A percentile compares a stretch with the other conserved stretches of the same genome.
These are phyloP conservation scores for Nicotiana benthamiana DNA, from an alignment of 257 asterid species.

Conservation along the genomic window DNA sequence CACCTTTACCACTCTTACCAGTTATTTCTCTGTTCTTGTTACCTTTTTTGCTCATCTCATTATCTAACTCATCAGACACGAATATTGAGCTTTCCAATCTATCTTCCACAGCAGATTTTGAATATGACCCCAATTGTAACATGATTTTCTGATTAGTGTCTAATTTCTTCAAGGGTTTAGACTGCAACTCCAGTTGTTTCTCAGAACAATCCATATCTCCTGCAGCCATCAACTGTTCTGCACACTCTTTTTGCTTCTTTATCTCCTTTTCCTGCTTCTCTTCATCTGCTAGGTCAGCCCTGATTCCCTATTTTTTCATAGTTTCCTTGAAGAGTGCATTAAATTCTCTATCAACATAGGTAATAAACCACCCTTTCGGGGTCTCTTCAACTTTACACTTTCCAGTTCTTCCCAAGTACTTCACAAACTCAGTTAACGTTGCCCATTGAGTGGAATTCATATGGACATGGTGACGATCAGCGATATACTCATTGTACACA, in stretches of 20 bases:
- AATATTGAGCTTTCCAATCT: conserved; percentile 35
- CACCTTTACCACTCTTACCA: conserved; percentile 12
- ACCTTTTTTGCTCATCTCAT: conserved; percentile 29
- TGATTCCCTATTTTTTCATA: conserved; percentile 76
- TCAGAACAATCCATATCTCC: conserved; percentile 19
- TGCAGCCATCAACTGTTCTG: conserved; percentile 40
- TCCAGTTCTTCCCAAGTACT: conserved; percentile 70
- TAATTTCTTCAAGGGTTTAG: conserved; percentile 34
- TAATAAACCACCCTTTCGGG: conserved; percentile 90
- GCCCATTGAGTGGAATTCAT: conserved; percentile 96
- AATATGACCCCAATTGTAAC: conserved; percentile 44
- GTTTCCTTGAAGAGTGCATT: conserved; percentile 85
- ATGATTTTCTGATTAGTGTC: conserved; percentile 57
- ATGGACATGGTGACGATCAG: conserved; percentile 71
- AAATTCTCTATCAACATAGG: conserved; percentile 76
- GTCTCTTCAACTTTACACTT: conserved; percentile 88
- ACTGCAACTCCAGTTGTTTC: conserved; percentile 22
- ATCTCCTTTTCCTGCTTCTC: conserved; percentile 86
- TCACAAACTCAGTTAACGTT: conserved; percentile 76
- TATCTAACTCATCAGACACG: conserved; percentile 49
- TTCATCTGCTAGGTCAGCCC: conserved; percentile 75
- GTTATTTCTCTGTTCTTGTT: conserved; percentile 21
- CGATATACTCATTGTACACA: conserved; percentile 80
- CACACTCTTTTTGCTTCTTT: conserved; percentile 80
- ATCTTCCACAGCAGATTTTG: conserved; percentile 29